Conservation (phyloP, 2,329 filamentous ascomycete genomes). For the Salinomyces thailandicus region DNA sequence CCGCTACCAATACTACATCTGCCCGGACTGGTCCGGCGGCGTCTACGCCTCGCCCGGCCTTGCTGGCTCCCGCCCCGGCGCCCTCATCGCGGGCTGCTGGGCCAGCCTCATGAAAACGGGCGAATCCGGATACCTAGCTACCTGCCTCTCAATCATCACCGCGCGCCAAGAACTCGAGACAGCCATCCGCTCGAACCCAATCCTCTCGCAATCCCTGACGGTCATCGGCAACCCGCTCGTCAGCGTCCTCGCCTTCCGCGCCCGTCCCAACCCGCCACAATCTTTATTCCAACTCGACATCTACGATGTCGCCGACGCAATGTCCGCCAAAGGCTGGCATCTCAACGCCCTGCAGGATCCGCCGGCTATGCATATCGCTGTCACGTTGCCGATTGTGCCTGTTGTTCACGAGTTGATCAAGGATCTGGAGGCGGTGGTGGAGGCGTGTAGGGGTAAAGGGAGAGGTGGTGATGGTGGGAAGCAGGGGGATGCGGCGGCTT, state of each 20-base stretch:
- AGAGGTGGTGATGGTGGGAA: conserved; percentile 58
- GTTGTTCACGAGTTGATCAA: conserved; percentile 68
- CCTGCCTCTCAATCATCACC: conserved; percentile 80
- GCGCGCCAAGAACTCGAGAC: conserved; percentile 72
- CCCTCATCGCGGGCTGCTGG: conserved; percentile 94
- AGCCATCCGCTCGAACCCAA: conserved; percentile 58
- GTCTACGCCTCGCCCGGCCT: conserved; percentile 91
- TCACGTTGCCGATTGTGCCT: conserved; percentile 75
- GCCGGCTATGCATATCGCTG: conserved; percentile 84
- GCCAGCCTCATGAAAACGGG: conserved; percentile 80
- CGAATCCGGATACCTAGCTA: conserved; percentile 75
- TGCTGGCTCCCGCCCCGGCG: conserved; percentile 82
- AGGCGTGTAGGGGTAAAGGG: conserved; percentile 66
- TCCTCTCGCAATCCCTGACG: conserved; percentile 61
- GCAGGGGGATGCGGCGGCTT: conserved; percentile 68
- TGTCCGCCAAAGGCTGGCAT: conserved; percentile 82
- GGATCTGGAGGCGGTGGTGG: conserved; percentile 53
- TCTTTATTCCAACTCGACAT: conserved; percentile 54
- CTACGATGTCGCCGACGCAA: conserved; percentile 87
- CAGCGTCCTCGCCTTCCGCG: conserved; percentile 78
- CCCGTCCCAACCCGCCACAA: conserved; percentile 25
- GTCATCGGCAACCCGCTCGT: conserved; percentile 79
- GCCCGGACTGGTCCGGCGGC: conserved; percentile 86
- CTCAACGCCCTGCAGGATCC: conserved; percentile 88
- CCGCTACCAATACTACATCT: conserved; percentile 92